Conservation (phyloP, 495 filamentous ascomycete genomes). For the Bacidia gigantensis region DNA sequence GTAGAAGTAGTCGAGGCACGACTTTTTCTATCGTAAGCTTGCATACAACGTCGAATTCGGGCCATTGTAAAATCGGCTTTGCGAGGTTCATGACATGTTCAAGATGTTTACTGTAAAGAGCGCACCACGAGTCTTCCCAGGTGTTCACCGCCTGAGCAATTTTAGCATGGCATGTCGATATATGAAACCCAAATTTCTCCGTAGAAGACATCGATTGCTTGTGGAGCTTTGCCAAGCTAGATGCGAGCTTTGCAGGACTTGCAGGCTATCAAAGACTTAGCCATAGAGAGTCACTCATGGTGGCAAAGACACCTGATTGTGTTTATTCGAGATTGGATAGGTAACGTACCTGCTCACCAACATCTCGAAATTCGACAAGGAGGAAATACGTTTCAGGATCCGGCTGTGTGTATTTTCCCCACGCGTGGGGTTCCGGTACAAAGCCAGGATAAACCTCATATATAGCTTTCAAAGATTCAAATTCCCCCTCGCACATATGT, state of each 20-base stretch:
- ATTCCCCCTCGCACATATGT: constrained; percentile 32
- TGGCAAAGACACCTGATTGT: background rate
- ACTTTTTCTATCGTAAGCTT: constrained; percentile 23
- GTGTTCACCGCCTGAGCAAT: constrained; percentile 24
- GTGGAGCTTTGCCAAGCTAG: constrained; percentile 31
- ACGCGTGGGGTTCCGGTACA: constrained; percentile 32
- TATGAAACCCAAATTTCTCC: constrained; percentile 41
- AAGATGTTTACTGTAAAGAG: constrained; percentile 27
- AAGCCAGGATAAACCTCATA: constrained; percentile 27
- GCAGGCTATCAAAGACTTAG: constrained; percentile 15
- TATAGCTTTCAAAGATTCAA: constrained; percentile 33
- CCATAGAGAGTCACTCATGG: background rate
- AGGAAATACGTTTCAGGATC: constrained; percentile 31
- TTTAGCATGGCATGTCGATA: constrained; percentile 35
- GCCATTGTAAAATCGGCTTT: constrained; percentile 12
- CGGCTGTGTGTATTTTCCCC: constrained; percentile 25
- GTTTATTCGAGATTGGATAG: too few species aligned
- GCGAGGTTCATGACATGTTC: constrained; percentile 22
- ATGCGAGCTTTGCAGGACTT: constrained; percentile 27
- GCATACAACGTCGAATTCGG: constrained; percentile 19
- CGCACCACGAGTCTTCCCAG: constrained; percentile 36
- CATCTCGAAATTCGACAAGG: constrained; percentile 30
- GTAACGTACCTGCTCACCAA: constrained; percentile 22
- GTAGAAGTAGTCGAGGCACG: constrained; percentile 27
- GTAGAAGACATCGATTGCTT: constrained; percentile 27